phyloP scores from a whole-genome alignment of 495 filamentous ascomycete genomes.

The Saxophila tyrrhenica region DNA sequence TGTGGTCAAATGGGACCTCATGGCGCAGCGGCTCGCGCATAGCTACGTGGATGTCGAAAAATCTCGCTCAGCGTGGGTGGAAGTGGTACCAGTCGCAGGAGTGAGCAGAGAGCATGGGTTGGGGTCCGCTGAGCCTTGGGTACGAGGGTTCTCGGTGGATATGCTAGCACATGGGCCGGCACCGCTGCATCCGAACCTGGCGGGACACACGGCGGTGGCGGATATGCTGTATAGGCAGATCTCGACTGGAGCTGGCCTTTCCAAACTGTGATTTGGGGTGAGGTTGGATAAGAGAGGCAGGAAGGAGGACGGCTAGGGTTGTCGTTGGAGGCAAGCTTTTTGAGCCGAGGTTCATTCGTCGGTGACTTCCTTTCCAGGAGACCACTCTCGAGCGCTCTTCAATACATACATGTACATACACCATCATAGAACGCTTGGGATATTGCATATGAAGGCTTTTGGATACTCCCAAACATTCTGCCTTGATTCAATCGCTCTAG shows the following conservation, averaged over 20 bases:
- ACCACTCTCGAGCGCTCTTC: too few species aligned
- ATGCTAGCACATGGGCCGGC: neutral
- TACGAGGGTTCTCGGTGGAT: constrained; percentile 21
- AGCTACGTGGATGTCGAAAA: constrained; percentile 20
- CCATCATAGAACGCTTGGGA: too few species aligned
- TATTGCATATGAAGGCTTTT: too few species aligned
- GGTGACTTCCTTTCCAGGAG: too few species aligned
- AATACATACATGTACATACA: too few species aligned
- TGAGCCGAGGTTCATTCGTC: too few species aligned
- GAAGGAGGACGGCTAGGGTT: too few species aligned
- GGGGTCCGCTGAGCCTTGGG: constrained; percentile 31
- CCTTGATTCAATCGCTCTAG: too few species aligned
- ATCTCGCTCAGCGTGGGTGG: constrained; percentile 25
- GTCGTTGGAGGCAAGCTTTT: too few species aligned
- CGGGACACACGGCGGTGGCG: constrained; percentile 1
- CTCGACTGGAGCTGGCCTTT: too few species aligned
- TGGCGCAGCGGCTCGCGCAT: constrained; percentile 7
- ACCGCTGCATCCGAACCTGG: constrained; percentile 1
- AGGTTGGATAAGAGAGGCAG: neutral
- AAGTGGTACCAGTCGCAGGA: constrained; percentile 28
- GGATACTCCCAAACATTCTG: too few species aligned
- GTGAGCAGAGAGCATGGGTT: constrained; percentile 29
- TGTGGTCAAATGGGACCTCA: constrained; percentile 25
- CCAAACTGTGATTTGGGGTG: too few species aligned
- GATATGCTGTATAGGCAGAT: constrained; percentile 1